phyloP scores from a whole-genome alignment of 106 monocot species.

The Dendrobium nobile region DNA sequence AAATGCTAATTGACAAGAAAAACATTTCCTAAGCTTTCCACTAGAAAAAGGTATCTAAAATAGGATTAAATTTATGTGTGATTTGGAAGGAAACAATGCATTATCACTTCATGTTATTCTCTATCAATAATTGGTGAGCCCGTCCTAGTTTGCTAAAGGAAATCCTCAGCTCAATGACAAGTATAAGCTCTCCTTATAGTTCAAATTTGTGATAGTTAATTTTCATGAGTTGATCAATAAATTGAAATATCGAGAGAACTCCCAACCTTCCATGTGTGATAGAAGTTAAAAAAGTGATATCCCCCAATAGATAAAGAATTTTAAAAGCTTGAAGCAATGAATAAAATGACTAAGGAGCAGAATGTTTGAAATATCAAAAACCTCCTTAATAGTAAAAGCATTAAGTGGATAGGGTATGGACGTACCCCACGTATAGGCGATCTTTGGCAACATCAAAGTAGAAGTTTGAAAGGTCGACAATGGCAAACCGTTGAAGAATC shows the following conservation, averaged over 20 bases:
- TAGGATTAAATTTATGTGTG: no score
- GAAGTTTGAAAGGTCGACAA: conserved; percentile 97
- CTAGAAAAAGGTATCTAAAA: no score
- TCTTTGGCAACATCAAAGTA: conserved; percentile 98
- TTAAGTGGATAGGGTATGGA: not conserved
- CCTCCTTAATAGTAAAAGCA: not conserved
- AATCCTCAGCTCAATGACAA: no score
- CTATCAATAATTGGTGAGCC: no score
- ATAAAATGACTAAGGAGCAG: not conserved
- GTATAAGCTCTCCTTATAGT: not conserved
- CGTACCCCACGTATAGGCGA: conserved; percentile 98
- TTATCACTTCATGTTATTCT: no score
- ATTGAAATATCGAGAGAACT: not conserved
- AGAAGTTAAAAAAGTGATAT: not conserved
- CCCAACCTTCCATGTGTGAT: not conserved
- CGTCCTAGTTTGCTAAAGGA: no score
- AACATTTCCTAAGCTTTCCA: no score
- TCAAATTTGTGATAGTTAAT: not conserved
- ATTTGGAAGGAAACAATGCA: no score
- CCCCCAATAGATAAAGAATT: not conserved
- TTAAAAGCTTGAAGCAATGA: not conserved
- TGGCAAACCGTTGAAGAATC: conserved; percentile 89
- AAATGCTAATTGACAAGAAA: no score
- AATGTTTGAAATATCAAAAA: not conserved
- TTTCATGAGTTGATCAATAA: not conserved